Base-by-base conservation (phyloP, 2,329 filamentous ascomycete genomes). In the Alternaria consortialis region DNA sequence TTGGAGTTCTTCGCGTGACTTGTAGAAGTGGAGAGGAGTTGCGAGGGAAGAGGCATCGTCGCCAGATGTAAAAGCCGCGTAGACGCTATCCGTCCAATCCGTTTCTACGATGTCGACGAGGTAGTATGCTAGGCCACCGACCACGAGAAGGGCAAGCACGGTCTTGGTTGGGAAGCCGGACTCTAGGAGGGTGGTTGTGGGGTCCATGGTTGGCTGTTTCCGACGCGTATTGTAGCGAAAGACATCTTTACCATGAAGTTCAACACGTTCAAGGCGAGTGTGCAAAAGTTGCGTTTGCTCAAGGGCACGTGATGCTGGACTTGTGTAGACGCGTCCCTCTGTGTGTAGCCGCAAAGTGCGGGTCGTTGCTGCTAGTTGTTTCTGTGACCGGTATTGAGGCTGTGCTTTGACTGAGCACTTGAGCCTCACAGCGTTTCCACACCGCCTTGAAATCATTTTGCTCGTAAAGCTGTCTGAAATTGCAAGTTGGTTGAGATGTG, bases 121-220 rank as follows among this genome's bases (percentile, higher is more conserved):
- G 55, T 69, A 76, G 58, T 73, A 76, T 37, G 51, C 68, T 4
- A 68, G 48, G 4, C 57, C 68, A 34, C 65, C 67, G 3, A 77
- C 36, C 29, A 71, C 15, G 36, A 72, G 40, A 5, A 78, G 56
- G 51, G 66, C 65, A 13, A 73, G 34, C 27, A 72, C 64, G 0
- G 75, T 78, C 52, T 78, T 78, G 34, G 62, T 75, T 13, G 75
- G 75, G 40, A 78, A 77, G 2, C 67, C 65, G 1, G 75, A 77
- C 17, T 72, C 66, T 4, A 75, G 62, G 9, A 63, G 44, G 15
- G 20, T 51, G 20, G 23, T 55, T 25, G 37, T 13, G 9, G 50
- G 37, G 23, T 31, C 15, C 15, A 23, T 15, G 5, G 13, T 36
- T 20, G 12, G 46, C n/a, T 40, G 53, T 17, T 51, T 23, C 7